Percentiles rank a stretch among this genome's conserved stretches.
Evolutionary conservation across 768 basidiomycete species (phyloP).

Genomic region (Amanita thiersii): DNA sequence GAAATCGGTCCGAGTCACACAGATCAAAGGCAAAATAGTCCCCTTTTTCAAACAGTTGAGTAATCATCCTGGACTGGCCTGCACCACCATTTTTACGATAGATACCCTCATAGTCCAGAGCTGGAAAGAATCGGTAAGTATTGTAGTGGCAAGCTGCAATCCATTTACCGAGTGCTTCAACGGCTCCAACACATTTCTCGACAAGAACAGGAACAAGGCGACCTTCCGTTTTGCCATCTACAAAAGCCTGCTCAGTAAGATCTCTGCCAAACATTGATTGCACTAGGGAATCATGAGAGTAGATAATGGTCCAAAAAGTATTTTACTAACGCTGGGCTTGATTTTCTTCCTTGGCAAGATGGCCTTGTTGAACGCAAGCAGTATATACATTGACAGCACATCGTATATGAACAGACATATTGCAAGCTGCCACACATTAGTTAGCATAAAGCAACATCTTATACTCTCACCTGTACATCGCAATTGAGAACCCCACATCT

Average conservation of each 20-base stretch:
- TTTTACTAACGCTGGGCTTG: constrained; percentile 29
- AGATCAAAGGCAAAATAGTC: constrained; percentile 88
- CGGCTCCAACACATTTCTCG: constrained; percentile 92
- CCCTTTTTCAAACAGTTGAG: constrained; percentile 89
- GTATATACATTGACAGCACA: constrained; percentile 65
- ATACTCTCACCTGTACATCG: constrained; percentile 72
- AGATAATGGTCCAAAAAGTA: constrained; percentile 7
- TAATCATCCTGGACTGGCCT: constrained; percentile 86
- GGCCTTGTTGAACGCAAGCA: constrained; percentile 51
- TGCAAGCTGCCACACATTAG: constrained; percentile 51
- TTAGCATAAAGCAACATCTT: neutral
- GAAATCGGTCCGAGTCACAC: constrained; percentile 80
- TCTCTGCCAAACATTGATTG: constrained; percentile 93
- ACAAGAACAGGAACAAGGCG: constrained; percentile 80
- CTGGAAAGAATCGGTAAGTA: constrained; percentile 25
- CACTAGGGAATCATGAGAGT: constrained; percentile 30
- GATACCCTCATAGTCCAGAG: constrained; percentile 94
- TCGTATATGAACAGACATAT: constrained; percentile 79
- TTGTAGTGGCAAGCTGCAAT: neutral
- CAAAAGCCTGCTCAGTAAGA: constrained; percentile 73
- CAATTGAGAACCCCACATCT: constrained; percentile 97
- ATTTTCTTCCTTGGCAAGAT: constrained; percentile 24
- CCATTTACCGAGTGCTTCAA: constrained; percentile 72
- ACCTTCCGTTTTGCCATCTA: constrained; percentile 52
- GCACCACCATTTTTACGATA: constrained; percentile 97